These are phyloP conservation scores for Drosera spatulata DNA, from an alignment of 179 eudicot genomes.

Conservation along the genomic window DNA sequence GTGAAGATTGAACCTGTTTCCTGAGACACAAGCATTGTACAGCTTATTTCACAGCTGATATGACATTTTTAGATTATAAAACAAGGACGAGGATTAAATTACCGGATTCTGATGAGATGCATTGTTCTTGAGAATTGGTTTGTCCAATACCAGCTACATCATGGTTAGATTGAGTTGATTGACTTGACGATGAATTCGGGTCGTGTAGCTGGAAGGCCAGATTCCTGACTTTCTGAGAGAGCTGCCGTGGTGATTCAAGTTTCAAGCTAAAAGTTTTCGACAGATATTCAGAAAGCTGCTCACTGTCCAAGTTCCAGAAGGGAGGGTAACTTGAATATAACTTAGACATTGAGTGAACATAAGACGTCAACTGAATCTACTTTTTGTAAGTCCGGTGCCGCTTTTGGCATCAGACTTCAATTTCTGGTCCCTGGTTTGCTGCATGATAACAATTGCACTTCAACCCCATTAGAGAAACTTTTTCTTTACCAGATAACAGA, in stretches of 20 bases:
- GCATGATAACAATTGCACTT: no score
- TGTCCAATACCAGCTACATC: slow-evolving; percentile 31
- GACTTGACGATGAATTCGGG: slow-evolving; percentile 34
- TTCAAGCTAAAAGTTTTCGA: neutral
- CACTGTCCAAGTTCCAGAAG: slow-evolving; percentile 23
- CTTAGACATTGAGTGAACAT: slow-evolving; percentile 22
- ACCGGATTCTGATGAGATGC: slow-evolving; percentile 70
- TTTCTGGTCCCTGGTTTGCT: neutral
- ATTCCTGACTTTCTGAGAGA: slow-evolving; percentile 13
- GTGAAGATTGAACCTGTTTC: no score
- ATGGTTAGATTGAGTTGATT: slow-evolving; percentile 35
- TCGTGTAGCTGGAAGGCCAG: slow-evolving; percentile 23
- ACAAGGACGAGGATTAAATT: slow-evolving; percentile 1
- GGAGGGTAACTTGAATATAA: slow-evolving; percentile 18
- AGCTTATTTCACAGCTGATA: no score
- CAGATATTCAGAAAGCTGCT: slow-evolving; percentile 19
- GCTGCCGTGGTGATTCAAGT: slow-evolving; percentile 18
- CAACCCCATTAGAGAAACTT: no score
- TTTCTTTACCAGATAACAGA: no score
- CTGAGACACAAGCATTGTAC: no score
- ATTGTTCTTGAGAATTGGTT: slow-evolving; percentile 51
- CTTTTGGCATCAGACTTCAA: slow-evolving; percentile 3
- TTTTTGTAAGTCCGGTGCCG: slow-evolving; percentile 1
- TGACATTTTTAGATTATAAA: neutral
- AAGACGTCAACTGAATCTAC: neutral